Base-by-base conservation (phyloP, 1,139 yeast genomes). In the Saccharomycopsis crataegensis region DNA sequence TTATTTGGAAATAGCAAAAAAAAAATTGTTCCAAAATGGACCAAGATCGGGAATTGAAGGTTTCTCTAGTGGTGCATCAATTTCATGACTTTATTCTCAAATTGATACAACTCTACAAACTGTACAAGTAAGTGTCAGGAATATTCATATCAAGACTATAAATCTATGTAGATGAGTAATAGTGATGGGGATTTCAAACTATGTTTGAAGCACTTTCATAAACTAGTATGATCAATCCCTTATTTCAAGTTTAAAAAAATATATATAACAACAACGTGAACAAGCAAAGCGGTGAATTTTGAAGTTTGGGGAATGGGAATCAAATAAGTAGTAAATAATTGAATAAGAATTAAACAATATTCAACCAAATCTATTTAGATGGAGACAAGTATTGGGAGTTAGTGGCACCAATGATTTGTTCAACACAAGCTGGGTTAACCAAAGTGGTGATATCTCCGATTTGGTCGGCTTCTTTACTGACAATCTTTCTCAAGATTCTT, bases 371-470 rank as follows among this genome's bases (percentile, higher is more conserved):
- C 17, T 12, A 43, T n/a, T 16, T 11, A 11, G 12, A n/a, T 44
- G 41, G 48, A 11, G n/a, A 14, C 11, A 50, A 48, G 41, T 53
- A 53, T 43, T 51, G 54, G 28, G 42, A 36, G 17, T 42, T 40
- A 36, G 51, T 51, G 12, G 41, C 28, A 8, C 22, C 36, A 45
- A 93, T 84, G 61, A 93, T 80, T 54, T 84, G 83, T 53, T 82
- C 88, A 52, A 93, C 96, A 59, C 88, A 80, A 62, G 80, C 83
- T 44, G 97, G 95, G 71, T 93, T 89, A 56, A 94, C 83, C 70
- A 93, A 79, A 51, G 99, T 93, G 59, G 95, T 78, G 67, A 88
- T 79, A 70, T 93, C 99, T 62, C 99, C 99, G 64, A 93, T 77
- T 70, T 88, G 90, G 64, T 89, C 96, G 60, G 88, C 93, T 74